Evolutionary conservation across 2,329 filamentous ascomycete species (phyloP), one percentile per base, ranked within the genome.

Genomic region (Curvularia lunata): DNA sequence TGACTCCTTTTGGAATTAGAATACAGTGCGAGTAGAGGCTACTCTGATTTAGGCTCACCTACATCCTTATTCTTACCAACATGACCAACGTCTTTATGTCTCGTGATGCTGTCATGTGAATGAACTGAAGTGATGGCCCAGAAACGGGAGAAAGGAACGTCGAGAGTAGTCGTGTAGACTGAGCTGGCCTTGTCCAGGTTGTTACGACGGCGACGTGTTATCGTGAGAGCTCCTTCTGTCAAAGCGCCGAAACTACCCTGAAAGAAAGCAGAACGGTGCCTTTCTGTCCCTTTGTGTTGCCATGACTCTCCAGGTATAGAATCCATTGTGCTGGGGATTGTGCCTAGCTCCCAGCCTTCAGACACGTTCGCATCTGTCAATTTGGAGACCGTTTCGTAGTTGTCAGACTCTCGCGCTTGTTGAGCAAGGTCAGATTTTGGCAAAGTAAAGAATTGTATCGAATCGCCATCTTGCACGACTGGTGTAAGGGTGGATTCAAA

Each of bases 401-500:
- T 50, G 28, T 48, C 28, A 16, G 54, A 28, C 5, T 55, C 25
- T n/a, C 42, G 28, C 4, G 37, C 54, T 1, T 50, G 41, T 9
- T 43, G 46, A 13, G 30, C n/a, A 9, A 57, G 47, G 16, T 46
- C 13, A 13, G 38, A 30, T 10, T 56, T 46, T 16, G 70, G 67
- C 5, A 66, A 69, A 5, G 68, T 67, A 56, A 73, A 76, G 63
- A 75, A 79, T 54, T 71, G 78, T 54, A 94, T 83, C 47, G 77
- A 83, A 13, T 89, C 86, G 7, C 88, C 89, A 5, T 86, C 82
- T 25, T 82, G 82, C 5, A 86, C 85, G 54, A 91, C 82, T 43
- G 85, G 83, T 8, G 81, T 81, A 6, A 85, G 75, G 4, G 78
- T 75, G 46, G 79, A 71, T 48, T 67, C 69, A 12, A 75, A 66